These are phyloP conservation scores for Dissophora globulifera DNA, from an alignment of 192 early-diverging fungal species.

Conservation along the genomic window DNA sequence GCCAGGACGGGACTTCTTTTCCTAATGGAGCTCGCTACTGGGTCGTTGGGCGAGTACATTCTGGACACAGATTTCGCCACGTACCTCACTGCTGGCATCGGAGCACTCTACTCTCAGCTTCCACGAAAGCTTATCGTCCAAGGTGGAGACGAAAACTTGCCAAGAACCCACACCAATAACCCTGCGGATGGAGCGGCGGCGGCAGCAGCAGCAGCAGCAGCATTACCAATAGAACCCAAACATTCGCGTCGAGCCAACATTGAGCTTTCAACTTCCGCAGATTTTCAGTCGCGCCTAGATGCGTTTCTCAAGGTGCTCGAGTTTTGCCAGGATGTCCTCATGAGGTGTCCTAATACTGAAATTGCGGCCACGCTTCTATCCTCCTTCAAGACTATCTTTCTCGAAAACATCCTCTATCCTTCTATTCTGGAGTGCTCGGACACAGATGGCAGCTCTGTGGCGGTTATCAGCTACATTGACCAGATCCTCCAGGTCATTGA, in stretches of 20 bases:
- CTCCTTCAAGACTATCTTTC: slow-evolving; percentile 81
- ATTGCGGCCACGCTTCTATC: slow-evolving; percentile 67
- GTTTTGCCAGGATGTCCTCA: slow-evolving; percentile 79
- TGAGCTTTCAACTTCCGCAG: slow-evolving; percentile 64
- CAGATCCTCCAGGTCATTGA: slow-evolving; percentile 81
- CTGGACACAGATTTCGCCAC: slow-evolving; percentile 84
- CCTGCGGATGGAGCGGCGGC: slow-evolving; percentile 17
- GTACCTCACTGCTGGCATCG: slow-evolving; percentile 85
- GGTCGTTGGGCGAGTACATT: slow-evolving; percentile 87
- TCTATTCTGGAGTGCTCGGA: slow-evolving; percentile 89
- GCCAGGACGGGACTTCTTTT: slow-evolving; percentile 88
- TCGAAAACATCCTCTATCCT: slow-evolving; percentile 89
- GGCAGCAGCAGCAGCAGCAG: no score
- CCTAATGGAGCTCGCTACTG: slow-evolving; percentile 82
- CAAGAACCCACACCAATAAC: neutral
- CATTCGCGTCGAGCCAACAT: slow-evolving; percentile 52
- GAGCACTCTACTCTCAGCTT: slow-evolving; percentile 91
- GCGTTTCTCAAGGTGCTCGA: slow-evolving; percentile 72
- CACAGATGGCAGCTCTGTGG: slow-evolving; percentile 91
- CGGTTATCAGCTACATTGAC: slow-evolving; percentile 90
- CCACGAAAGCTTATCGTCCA: slow-evolving; percentile 78
- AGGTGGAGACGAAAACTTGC: slow-evolving; percentile 20
- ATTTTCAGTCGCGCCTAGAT: slow-evolving; percentile 75
- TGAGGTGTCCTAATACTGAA: slow-evolving; percentile 71
- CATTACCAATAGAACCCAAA: no score